Evolutionary conservation across 1,284 basidiomycete species (phyloP), one percentile per base, ranked within the genome.

Genomic region (Athelia sp.): DNA sequence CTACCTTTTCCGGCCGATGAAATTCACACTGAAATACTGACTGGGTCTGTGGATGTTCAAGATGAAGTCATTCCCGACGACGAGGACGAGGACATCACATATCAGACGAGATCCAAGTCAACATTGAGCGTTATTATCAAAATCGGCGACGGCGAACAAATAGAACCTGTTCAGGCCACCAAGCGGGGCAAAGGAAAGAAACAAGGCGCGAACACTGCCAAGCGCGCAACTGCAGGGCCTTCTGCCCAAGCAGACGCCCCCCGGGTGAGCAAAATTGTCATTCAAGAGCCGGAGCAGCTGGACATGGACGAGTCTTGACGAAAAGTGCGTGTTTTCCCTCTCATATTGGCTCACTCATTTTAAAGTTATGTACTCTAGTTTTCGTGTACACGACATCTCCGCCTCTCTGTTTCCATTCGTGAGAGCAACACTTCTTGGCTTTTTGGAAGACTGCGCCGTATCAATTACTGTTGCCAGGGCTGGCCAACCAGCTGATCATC

Each of bases 41-140:
- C 92, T 0, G 86, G 86, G 1, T 92, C 87, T 0, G 76, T 85
- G 21, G 81, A 87, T 54, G 84, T 92, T 36, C 75, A 82, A 48
- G 93, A 95, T 55, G 90, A 94, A 66, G 60, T 94, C 18, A 63
- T 84, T 15, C 87, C 86, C 1, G 82, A 84, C 11, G 83, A 88
- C 53, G 86, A 88, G 32, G 83, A 87, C 47, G 84, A 86, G 48
- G 83, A 89, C 50, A 75, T 87, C 51, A 71, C 68, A 9, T 81
- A 84, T 56, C 74, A 78, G 50, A 81, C 77, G n/a, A 74, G 88
- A 50, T 73, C 74, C 50, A 90, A 90, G 62, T 87, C 85, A 10
- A 79, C 78, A 14, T 69, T 89, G 32, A 74, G 71, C 49, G 64
- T 87, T 29, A 63, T 81, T 32, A 71, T 90, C 47, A 79, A 67